Conservation (phyloP, 2,329 filamentous ascomycete species). For the Calonectria leucothoes region DNA sequence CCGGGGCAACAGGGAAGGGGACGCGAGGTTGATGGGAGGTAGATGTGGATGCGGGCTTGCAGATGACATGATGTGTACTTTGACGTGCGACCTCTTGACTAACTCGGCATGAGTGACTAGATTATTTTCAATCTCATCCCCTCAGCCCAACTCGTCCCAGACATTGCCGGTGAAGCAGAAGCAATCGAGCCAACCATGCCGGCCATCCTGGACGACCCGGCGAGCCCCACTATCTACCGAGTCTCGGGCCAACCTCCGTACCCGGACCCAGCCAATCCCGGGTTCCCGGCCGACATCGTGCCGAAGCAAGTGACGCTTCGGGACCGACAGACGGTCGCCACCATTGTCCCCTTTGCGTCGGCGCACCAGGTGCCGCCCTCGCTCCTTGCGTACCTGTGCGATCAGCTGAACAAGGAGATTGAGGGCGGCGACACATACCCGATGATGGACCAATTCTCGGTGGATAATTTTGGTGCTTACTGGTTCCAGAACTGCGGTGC, state of each 20-base stretch:
- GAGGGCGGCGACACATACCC: slow-evolving; percentile 93
- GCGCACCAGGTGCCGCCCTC: slow-evolving; percentile 79
- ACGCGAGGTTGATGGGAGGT: background rate
- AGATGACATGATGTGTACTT: background rate
- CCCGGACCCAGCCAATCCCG: slow-evolving; percentile 69
- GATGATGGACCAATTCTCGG: slow-evolving; percentile 80
- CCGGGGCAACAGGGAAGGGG: background rate
- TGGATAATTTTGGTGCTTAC: slow-evolving; percentile 82
- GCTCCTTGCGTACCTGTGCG: slow-evolving; percentile 80
- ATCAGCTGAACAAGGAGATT: slow-evolving; percentile 90
- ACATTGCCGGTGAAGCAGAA: background rate
- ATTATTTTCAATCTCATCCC: background rate
- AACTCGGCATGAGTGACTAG: background rate
- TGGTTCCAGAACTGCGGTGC: slow-evolving; percentile 94
- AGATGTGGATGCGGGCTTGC: background rate
- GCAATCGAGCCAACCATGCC: slow-evolving; percentile 66
- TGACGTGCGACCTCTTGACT: background rate
- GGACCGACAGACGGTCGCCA: slow-evolving; percentile 86
- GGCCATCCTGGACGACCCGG: slow-evolving; percentile 82
- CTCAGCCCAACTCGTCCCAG: background rate
- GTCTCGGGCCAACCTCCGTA: slow-evolving; percentile 75
- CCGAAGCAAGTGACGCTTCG: slow-evolving; percentile 84
- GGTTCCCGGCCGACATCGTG: slow-evolving; percentile 75
- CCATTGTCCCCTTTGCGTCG: slow-evolving; percentile 85
- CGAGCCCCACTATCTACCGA: slow-evolving; percentile 76